Evolutionary conservation across 2,329 filamentous ascomycete genomes (phyloP).

Genomic region (Ophiostoma fasciatum): DNA sequence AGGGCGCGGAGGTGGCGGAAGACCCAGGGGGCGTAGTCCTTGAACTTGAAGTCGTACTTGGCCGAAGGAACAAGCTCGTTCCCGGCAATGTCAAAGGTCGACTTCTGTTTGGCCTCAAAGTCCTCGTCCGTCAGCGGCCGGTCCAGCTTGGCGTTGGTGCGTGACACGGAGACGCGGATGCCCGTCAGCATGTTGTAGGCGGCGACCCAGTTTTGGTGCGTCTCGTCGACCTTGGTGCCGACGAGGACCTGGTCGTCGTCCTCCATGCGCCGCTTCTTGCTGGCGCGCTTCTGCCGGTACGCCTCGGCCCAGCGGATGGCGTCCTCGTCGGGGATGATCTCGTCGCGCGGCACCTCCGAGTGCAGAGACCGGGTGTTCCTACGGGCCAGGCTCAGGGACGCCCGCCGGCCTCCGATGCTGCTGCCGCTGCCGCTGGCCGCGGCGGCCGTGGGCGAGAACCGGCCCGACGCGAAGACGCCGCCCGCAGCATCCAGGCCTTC

Average conservation of each 20-base stretch:
- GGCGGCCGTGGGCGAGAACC: slow-evolving; percentile 57
- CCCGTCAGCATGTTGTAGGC: slow-evolving; percentile 99
- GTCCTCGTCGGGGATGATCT: slow-evolving; percentile 76
- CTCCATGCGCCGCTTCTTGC: slow-evolving; percentile 68
- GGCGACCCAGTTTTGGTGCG: slow-evolving; percentile 92
- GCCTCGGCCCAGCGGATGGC: slow-evolving; percentile 85
- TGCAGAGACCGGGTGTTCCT: slow-evolving; percentile 73
- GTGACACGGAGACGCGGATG: slow-evolving; percentile 89
- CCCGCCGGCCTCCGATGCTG: slow-evolving; percentile 44
- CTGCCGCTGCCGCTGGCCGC: slow-evolving; percentile 27
- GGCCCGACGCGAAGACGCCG: slow-evolving; percentile 47
- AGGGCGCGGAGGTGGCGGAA: slow-evolving; percentile 80
- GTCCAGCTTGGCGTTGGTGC: slow-evolving; percentile 94
- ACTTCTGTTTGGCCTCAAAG: slow-evolving; percentile 91
- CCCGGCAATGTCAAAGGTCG: slow-evolving; percentile 95
- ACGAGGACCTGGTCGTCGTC: slow-evolving; percentile 91
- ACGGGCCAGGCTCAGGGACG: slow-evolving; percentile 70
- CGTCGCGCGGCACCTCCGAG: slow-evolving; percentile 72
- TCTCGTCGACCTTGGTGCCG: slow-evolving; percentile 94
- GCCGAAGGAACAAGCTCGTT: slow-evolving; percentile 95
- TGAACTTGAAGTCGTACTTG: slow-evolving; percentile 99
- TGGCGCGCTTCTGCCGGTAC: slow-evolving; percentile 80
- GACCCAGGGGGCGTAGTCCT: slow-evolving; percentile 99
- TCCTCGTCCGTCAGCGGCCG: slow-evolving; percentile 79
- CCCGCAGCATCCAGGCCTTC: slow-evolving; percentile 50